Base-by-base conservation (phyloP, 2,329 filamentous ascomycete species). In the Aspergillus puulaauensis region DNA sequence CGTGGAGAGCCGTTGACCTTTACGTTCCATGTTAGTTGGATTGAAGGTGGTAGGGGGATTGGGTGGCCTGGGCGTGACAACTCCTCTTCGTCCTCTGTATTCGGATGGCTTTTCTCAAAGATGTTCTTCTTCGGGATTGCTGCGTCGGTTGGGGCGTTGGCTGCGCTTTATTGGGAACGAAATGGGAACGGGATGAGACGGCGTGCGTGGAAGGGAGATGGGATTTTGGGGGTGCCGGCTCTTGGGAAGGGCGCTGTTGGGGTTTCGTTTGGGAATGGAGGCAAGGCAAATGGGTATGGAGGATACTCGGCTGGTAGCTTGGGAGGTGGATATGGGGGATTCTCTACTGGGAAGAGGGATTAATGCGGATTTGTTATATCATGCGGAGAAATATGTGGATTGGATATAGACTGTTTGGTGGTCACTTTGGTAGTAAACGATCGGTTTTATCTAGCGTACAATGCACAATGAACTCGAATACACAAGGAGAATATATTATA, bases 1-100 rank as follows among this genome's bases (percentile, higher is more conserved):
- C 96, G 97, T 63, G 93, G 93, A 12, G 93, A 98, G 73, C 84
- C 89, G 5, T 74, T 98, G 57, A 88, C 90, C 0, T 79, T 98
- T 65, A 83, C 81, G 45, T 90, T 98, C 68, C 89, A 86, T 41
- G 88, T 98, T 14, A 81, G 91, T 45, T 98, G 95, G 95, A 62
- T 79, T 49, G 70, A 78, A 52, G 73, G 77, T 6, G 72, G 72
- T n/a, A 66, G 70, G 37, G 69, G 73, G 1, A 70, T 74, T 59
- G 69, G 70, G 17, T 72, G 71, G 70, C 72, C 68, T 31, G 59
- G 68, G 15, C 47, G 45, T 15, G 50, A 47, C 48, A 54, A 61
- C 6, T 52, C 54, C 35, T 19, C 19, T 3, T 31, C 46, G 11
- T 52, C 33, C 23, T 37, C 66, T 46, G 57, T 60, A 8, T 24